phyloP scores from a whole-genome alignment of 768 basidiomycete species.

The Suillus tomentosus region DNA sequence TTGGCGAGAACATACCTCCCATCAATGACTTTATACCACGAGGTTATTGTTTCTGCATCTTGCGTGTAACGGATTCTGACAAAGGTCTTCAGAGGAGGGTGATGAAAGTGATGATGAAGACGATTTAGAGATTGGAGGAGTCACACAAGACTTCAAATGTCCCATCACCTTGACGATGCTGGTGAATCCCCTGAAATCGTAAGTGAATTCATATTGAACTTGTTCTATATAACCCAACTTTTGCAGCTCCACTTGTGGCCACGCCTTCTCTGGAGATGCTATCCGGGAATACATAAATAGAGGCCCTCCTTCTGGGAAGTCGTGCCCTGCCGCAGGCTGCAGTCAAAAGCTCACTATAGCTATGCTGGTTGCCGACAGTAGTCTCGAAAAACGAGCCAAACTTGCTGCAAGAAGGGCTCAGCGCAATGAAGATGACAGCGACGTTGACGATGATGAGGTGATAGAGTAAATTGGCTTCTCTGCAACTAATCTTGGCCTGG shows the following conservation, averaged over 20 bases:
- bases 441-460: slow-evolving; percentile 52
- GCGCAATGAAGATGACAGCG: slow-evolving; percentile 38
- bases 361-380: slow-evolving; percentile 55
- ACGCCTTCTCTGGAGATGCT: slow-evolving; percentile 78
- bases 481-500: background rate
- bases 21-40: slow-evolving; percentile 69
- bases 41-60: slow-evolving; percentile 43
- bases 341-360: slow-evolving; percentile 53
- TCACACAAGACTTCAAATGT: slow-evolving; percentile 81
- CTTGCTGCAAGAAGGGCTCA: slow-evolving; percentile 55
- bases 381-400: slow-evolving; percentile 63
- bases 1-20: slow-evolving; percentile 72
- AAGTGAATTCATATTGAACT: slow-evolving; percentile 28
- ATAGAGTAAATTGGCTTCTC: slow-evolving; percentile 44
- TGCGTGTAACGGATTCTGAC: slow-evolving; percentile 13
- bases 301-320: slow-evolving; percentile 34
- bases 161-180: slow-evolving; percentile 73
- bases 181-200: slow-evolving; percentile 83
- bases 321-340: slow-evolving; percentile 78
- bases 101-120: slow-evolving; percentile 86
- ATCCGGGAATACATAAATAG: slow-evolving; percentile 64
- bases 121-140: slow-evolving; percentile 86
- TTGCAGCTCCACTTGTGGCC: slow-evolving; percentile 65
- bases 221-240: slow-evolving; percentile 12
- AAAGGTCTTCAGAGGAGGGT: slow-evolving; percentile 59